phyloP scores from a whole-genome alignment of 2,329 filamentous ascomycete genomes.

The Tolypocladium endophyticum region DNA sequence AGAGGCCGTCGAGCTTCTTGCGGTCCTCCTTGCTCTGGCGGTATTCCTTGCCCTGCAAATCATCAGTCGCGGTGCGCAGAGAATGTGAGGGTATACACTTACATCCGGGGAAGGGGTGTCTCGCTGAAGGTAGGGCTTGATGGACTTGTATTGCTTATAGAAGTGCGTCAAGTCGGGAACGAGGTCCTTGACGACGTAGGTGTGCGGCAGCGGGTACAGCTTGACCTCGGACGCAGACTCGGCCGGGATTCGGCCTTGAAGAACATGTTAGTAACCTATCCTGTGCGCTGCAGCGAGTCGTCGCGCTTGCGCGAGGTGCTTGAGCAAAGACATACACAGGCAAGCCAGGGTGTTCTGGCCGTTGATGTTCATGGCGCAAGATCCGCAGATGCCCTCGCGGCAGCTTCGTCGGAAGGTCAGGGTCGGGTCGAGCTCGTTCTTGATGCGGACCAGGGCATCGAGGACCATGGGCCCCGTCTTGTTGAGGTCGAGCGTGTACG shows the following conservation, averaged over 20 bases:
- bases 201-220: constrained; percentile 97
- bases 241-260: constrained; percentile 78
- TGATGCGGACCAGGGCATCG: constrained; percentile 93
- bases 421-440: constrained; percentile 97
- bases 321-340: constrained; percentile 60
- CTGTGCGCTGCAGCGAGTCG: not conserved
- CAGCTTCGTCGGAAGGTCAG: constrained; percentile 93
- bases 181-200: constrained; percentile 98
- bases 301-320: not conserved
- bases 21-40: constrained; percentile 86
- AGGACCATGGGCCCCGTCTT: constrained; percentile 99
- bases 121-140: constrained; percentile 96
- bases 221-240: constrained; percentile 73
- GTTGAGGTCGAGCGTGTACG: constrained; percentile 90
- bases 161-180: constrained; percentile 96
- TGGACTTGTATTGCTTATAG: constrained; percentile 99
- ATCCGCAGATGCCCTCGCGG: constrained; percentile 96
- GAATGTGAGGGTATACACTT: constrained; percentile 25
- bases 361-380: constrained; percentile 99
- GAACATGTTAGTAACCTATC: constrained; percentile 13
- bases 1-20: constrained; percentile 92
- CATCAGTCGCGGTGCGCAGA: constrained; percentile 2
- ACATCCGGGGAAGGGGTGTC: constrained; percentile 76
- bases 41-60: constrained; percentile 71
- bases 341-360: constrained; percentile 96